Evolutionary conservation across 768 basidiomycete species (phyloP).

Genomic region (Serpula lacrymans): DNA sequence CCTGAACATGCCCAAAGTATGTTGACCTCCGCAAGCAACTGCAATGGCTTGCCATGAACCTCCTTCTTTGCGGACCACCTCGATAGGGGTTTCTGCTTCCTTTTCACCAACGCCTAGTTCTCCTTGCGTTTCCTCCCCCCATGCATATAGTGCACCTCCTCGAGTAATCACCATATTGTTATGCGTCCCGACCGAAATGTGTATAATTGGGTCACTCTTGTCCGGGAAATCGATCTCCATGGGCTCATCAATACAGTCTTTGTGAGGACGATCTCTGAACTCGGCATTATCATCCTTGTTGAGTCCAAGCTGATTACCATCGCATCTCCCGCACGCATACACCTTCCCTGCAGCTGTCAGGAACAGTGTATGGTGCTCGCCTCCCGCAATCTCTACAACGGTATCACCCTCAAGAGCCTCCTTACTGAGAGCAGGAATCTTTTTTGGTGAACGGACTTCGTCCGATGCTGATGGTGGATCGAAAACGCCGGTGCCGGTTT

Average conservation of each 20-base stretch:
- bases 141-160: conserved; percentile 67
- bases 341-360: conserved; percentile 80
- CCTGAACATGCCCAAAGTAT: conserved; percentile 69
- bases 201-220: conserved; percentile 57
- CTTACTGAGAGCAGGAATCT: conserved; percentile 62
- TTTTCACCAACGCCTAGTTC: conserved; percentile 67
- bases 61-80: conserved; percentile 70
- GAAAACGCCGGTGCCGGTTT: conserved; percentile 59
- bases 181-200: conserved; percentile 66
- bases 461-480: conserved; percentile 43
- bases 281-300: conserved; percentile 61
- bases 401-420: conserved; percentile 55
- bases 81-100: conserved; percentile 59
- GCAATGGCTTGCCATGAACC: conserved; percentile 60
- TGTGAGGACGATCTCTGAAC: conserved; percentile 48
- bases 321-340: conserved; percentile 82
- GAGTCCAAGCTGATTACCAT: conserved; percentile 81
- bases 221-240: conserved; percentile 64
- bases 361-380: conserved; percentile 91
- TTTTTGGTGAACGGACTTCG: conserved; percentile 60
- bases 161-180: conserved; percentile 69
- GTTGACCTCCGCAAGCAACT: conserved; percentile 77
- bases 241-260: conserved; percentile 65
- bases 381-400: conserved; percentile 73
- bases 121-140: conserved; percentile 78